Evolutionary conservation across 1,284 basidiomycete species (phyloP).

Genomic region (Lignosus rhinocerotis): DNA sequence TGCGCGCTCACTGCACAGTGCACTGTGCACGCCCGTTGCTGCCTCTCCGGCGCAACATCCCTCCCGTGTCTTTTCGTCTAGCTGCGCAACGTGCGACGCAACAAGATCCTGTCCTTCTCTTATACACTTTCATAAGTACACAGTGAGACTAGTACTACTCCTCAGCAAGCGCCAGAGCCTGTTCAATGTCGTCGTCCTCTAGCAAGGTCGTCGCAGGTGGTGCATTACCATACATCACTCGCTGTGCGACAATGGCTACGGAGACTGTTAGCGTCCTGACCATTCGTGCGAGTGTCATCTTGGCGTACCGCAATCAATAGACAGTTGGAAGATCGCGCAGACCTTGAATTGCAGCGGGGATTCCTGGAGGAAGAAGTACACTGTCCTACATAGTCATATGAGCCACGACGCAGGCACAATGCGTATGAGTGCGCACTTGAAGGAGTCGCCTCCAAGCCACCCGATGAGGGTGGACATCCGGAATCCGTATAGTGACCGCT

Average conservation of each 20-base stretch:
- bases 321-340: conserved; percentile 80
- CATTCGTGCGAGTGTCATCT: neutral
- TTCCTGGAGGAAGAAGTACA: conserved; percentile 73
- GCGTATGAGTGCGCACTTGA: conserved; percentile 58
- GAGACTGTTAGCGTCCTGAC: neutral
- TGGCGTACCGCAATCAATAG: conserved; percentile 68
- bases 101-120: neutral
- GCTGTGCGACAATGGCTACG: conserved; percentile 69
- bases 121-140: neutral
- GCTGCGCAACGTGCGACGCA: neutral
- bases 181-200: conserved; percentile 71
- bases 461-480: conserved; percentile 78
- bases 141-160: conserved; percentile 37
- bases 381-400: conserved; percentile 47
- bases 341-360: conserved; percentile 79
- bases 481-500: conserved; percentile 82
- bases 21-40: neutral
- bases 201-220: conserved; percentile 51
- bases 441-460: conserved; percentile 80
- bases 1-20: conserved; percentile 7
- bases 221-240: conserved; percentile 67
- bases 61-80: neutral
- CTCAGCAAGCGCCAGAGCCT: conserved; percentile 63
- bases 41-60: neutral
- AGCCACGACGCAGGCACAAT: conserved; percentile 1